Conservation (phyloP, 2,329 filamentous ascomycete species). For the Paecilomyces sp. region DNA sequence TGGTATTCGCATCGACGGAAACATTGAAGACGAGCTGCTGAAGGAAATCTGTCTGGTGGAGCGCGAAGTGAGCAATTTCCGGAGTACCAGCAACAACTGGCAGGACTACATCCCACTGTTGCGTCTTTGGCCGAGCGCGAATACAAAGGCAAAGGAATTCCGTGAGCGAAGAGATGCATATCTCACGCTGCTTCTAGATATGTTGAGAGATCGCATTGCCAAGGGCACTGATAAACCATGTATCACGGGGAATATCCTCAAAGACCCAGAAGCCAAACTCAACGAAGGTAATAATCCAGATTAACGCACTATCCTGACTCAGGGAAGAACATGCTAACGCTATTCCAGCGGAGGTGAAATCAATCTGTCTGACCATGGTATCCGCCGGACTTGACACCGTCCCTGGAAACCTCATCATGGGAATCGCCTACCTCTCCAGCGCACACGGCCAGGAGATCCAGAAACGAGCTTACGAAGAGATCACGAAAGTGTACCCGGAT, state of each 20-base stretch:
- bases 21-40: constrained; percentile 60
- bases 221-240: constrained; percentile 61
- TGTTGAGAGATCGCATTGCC: constrained; percentile 54
- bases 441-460: constrained; percentile 64
- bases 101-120: constrained; percentile 77
- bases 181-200: constrained; percentile 51
- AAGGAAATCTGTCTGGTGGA: constrained; percentile 71
- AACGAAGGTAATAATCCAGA: constrained; percentile 48
- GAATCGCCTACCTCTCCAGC: constrained; percentile 67
- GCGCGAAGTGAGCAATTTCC: constrained; percentile 65
- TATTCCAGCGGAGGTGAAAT: constrained; percentile 62
- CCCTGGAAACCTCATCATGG: constrained; percentile 72
- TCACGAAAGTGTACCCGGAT: constrained; percentile 63
- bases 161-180: constrained; percentile 62
- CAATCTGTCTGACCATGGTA: constrained; percentile 76
- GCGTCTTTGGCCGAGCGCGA: constrained; percentile 56
- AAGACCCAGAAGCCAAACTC: constrained; percentile 62
- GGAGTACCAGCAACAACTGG: constrained; percentile 76
- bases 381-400: constrained; percentile 76
- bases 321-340: constrained; percentile 35
- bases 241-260: constrained; percentile 63
- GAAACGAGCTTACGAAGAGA: constrained; percentile 60
- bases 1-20: constrained; percentile 66
- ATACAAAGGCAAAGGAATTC: constrained; percentile 57
- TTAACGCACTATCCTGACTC: neutral